Base-by-base conservation (phyloP, 495 filamentous ascomycete genomes). In the Durotheca rogersii region DNA sequence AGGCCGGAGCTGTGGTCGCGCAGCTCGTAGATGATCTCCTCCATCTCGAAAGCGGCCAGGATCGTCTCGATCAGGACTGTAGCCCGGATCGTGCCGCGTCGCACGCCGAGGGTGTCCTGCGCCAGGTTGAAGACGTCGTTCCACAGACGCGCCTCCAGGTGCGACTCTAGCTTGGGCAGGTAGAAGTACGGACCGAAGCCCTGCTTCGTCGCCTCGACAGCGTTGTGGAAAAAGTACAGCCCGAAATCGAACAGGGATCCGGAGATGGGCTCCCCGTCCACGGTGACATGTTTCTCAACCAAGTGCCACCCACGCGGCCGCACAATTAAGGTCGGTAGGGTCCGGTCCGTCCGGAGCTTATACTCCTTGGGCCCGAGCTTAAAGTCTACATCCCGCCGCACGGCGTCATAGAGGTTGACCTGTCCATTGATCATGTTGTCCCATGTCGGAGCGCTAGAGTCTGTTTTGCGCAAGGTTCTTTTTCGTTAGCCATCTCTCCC, bases 11-110 rank as follows among this genome's bases (percentile, higher is more conserved):
- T 89, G 77, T 99, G 93, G 66, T 97, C 92, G 29, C 93, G 88
- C 53, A 99, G 85, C 72, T 99, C 93, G 75, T 96, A 99, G 71
- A 99, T 97, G 72, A 98, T 97, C 85, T 98, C 93, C 50, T 99
- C 93, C 93, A 99, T 99, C 77, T 99, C 94, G 60, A 99, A 99
- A n/a, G 90, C 94, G 21, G 94, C 93, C 17, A 89, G 76, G 72
- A 99, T 97, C 47, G 93, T 99, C 80, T 99, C 93, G 69, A 99
- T 96, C 58, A 99, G 75, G 14, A 99, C 93, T 2, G 93, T 99
- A 52, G 82, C 94, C 59, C 93, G 84, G 72, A 97, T 95, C 18
- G 90, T 96, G 18, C 94, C 94, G 38, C 93, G 82, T 27, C 82
- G 83, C 66, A 99, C 84, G 43, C 86, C 88, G 64, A 95, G 77